Base-by-base conservation (phyloP, 2,329 filamentous ascomycete species). In the Aureobasidium sp. region DNA sequence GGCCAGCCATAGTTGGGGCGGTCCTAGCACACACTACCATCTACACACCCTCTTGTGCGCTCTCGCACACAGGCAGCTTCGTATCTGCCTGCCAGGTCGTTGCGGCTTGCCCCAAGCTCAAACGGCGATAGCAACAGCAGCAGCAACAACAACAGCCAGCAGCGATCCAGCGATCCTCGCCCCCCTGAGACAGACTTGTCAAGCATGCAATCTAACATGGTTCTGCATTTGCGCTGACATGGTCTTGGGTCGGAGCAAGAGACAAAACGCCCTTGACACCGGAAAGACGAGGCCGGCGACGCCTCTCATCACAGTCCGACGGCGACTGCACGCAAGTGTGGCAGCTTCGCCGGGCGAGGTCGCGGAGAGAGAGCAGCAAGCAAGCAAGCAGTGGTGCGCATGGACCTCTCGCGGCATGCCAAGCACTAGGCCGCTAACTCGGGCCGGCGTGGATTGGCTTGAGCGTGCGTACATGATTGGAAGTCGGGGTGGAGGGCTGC, bases 381-480 rank as follows among this genome's bases (percentile, higher is more conserved):
- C n/a, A n/a, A 4, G 23, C 7, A 25, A 25, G 47, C n/a, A 51
- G 47, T n/a, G 11, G 45, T n/a, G 10, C 17, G 45, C 45, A 47
- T n/a, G 8, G 25, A 31, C 45, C 15, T 27, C 10, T 29, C 17
- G 23, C 8, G 13, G 45, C 1, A 40, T 11, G 55, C 55, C 55
- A 58, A 58, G 55, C 23, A 25, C 25, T 19, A 38, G 9, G 15
- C 23, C 43, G 43, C 55, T 58, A 58, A 43, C 55, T 58, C 55
- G 55, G 43, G 42, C 55, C 55, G 55, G 43, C 42, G 31, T 46
- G 21, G 53, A 46, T 13, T 57, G 53, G 53, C 55, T 49, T 47
- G 42, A 57, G 53, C 53, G 53, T 57, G 53, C 40, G 21, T 58
- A 43, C 55, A 58, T 58, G 55, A 49, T 33, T 55, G 42, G 35